Evolutionary conservation across 345 rosid species (phyloP).

Genomic region (Turritis glabra): DNA sequence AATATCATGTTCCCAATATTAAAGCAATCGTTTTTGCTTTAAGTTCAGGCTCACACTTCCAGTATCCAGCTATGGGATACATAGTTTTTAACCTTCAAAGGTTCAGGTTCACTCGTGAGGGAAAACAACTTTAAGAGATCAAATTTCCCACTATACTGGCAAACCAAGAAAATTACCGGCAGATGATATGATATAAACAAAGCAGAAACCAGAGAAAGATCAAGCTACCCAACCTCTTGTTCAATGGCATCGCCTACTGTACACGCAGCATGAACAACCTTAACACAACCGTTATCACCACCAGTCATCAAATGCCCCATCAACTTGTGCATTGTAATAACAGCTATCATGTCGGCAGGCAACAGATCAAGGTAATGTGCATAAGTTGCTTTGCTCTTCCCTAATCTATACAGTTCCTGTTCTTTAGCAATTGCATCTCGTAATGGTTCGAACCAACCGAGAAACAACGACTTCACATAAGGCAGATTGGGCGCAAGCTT

Average conservation of each 20-base stretch:
- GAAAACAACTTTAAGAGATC: slow-evolving; percentile 7
- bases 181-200: slow-evolving; percentile 10
- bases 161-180: not conserved
- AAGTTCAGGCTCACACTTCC: slow-evolving; percentile 16
- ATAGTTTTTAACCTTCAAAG: not conserved
- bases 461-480: slow-evolving; percentile 82
- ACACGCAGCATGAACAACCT: slow-evolving; percentile 77
- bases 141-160: not conserved
- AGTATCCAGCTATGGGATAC: not conserved
- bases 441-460: slow-evolving; percentile 97
- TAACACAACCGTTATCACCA: slow-evolving; percentile 67
- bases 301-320: slow-evolving; percentile 77
- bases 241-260: slow-evolving; percentile 85
- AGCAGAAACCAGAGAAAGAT: slow-evolving; percentile 18
- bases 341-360: slow-evolving; percentile 89
- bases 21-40: not conserved
- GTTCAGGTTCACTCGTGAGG: not conserved
- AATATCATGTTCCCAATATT: not conserved
- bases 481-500: slow-evolving; percentile 94
- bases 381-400: slow-evolving; percentile 55
- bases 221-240: slow-evolving; percentile 69
- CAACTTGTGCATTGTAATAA: slow-evolving; percentile 94
- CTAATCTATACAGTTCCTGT: slow-evolving; percentile 58
- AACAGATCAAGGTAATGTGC: slow-evolving; percentile 64
- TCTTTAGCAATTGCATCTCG: slow-evolving; percentile 67